phyloP scores from a whole-genome alignment of 176 grass and related monocot genomes.

The Musa troglodytarum region DNA sequence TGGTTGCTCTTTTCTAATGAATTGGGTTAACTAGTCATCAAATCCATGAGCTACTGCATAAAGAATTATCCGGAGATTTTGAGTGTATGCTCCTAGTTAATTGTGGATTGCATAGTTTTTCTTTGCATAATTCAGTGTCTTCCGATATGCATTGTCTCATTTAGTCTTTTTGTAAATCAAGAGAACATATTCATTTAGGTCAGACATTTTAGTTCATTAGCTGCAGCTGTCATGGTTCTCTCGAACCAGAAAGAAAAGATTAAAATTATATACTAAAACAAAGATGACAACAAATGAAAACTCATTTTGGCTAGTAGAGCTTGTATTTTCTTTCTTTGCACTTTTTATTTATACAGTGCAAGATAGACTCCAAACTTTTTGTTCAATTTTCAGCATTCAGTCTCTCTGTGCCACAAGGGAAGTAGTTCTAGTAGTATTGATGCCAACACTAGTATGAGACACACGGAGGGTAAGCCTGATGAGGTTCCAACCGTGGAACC shows the following conservation, averaged over 20 bases:
- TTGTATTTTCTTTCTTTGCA: too few relatives aligned
- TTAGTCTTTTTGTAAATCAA: too few relatives aligned
- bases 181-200: background rate
- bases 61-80: too few relatives aligned
- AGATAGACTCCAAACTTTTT: conserved; percentile 8
- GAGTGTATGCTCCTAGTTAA: too few relatives aligned
- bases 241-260: background rate
- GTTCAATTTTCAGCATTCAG: conserved; percentile 30
- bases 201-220: background rate
- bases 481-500: conserved; percentile 15
- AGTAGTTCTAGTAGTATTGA: conserved; percentile 39
- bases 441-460: conserved; percentile 19
- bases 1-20: too few relatives aligned
- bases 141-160: too few relatives aligned
- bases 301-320: background rate
- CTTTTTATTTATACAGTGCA: too few relatives aligned
- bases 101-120: too few relatives aligned
- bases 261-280: background rate
- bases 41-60: too few relatives aligned
- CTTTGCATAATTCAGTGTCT: too few relatives aligned
- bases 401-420: conserved; percentile 33
- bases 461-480: conserved; percentile 27
- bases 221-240: background rate
- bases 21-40: too few relatives aligned
- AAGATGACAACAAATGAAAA: background rate